Evolutionary conservation across 163 green algal genomes (phyloP).

Genomic region (Scenedesmus sp.): DNA sequence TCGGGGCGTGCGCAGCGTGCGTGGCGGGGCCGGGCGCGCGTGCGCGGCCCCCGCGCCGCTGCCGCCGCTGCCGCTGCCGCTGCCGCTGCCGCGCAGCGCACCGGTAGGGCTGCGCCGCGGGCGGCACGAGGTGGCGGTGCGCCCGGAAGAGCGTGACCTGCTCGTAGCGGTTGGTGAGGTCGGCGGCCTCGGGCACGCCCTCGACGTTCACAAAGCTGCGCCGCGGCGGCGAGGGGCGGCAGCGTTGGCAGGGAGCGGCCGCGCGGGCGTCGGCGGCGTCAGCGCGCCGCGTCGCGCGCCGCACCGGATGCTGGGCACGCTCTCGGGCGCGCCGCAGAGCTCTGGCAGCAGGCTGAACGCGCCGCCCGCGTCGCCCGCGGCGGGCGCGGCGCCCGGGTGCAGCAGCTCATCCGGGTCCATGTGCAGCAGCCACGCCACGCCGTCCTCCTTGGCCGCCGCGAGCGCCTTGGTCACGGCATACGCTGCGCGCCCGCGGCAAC

Average conservation of each 20-base stretch:
- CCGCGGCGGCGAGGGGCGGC: constrained; percentile 40
- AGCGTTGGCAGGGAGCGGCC: background rate
- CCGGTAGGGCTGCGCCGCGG: constrained; percentile 32
- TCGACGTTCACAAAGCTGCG: constrained; percentile 77
- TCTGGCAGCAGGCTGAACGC: constrained; percentile 42
- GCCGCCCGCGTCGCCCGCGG: background rate
- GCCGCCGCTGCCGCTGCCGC: too few relatives aligned
- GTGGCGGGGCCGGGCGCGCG: too few relatives aligned
- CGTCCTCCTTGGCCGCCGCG: constrained; percentile 24
- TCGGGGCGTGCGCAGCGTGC: background rate
- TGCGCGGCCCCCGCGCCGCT: too few relatives aligned
- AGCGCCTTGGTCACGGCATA: constrained; percentile 54
- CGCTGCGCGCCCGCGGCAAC: background rate
- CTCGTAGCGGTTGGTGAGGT: constrained; percentile 64
- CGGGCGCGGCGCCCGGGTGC: constrained; percentile 40
- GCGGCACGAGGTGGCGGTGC: constrained; percentile 41
- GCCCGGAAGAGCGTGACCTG: constrained; percentile 71
- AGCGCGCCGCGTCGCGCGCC: background rate
- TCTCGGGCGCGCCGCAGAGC: constrained; percentile 25
- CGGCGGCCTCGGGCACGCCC: constrained; percentile 61
- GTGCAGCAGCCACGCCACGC: constrained; percentile 69
- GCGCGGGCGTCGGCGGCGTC: too few relatives aligned
- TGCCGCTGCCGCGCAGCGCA: background rate
- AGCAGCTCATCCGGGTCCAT: constrained; percentile 75
- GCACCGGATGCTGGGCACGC: constrained; percentile 55